Evolutionary conservation across 73 alveolate species (phyloP), one percentile per base, ranked within the genome.

Genomic region (Symbiodinium pilosum): DNA sequence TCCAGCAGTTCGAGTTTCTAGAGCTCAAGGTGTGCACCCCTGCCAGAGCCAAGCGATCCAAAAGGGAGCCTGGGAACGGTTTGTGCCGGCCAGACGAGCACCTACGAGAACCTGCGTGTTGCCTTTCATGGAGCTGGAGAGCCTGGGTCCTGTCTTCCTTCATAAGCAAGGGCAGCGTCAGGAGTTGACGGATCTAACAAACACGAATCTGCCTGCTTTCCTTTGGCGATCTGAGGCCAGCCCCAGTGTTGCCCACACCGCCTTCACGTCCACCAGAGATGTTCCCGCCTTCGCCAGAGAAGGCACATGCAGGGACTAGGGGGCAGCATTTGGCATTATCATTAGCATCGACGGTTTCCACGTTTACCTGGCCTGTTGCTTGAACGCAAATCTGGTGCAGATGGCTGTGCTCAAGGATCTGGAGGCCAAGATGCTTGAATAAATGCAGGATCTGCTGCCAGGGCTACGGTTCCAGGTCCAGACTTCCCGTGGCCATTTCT

Each of bases 51-150:
- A 21, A 8, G 54, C 87, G 2, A 11, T 21, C 40, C 42, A 34
- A 84, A 71, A 5, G 40, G 56, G 69, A n/a, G 28, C 43, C 51
- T 32, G 18, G 54, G 36, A 21, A 5, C n/a, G 44, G 38, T 12
- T 42, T n/a, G 47, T 38, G 54, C 39, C 5, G 28, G 51, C 11
- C 56, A 88, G 95, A 84, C 95, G 34, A 88, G 95, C 86, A 54
- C 95, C 95, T 88, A 88, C 47, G 95, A 88, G 44, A 88, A 88
- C 47, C 86, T 88, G 73, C 95, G 95, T 26, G 95, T 88, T 44
- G 95, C 95, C 86, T 88, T 88, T 59, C 95, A 88, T 26, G 95
- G 95, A 4, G 95, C 95, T 64, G 95, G 95, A 21, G 95, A 88
- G 95, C 14, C 40, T 30, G 38, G 42, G 41, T 38, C 34, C 77